These are phyloP conservation scores for Bipolaris bicolor DNA, from an alignment of 2,329 filamentous ascomycete species.

Conservation along the genomic window DNA sequence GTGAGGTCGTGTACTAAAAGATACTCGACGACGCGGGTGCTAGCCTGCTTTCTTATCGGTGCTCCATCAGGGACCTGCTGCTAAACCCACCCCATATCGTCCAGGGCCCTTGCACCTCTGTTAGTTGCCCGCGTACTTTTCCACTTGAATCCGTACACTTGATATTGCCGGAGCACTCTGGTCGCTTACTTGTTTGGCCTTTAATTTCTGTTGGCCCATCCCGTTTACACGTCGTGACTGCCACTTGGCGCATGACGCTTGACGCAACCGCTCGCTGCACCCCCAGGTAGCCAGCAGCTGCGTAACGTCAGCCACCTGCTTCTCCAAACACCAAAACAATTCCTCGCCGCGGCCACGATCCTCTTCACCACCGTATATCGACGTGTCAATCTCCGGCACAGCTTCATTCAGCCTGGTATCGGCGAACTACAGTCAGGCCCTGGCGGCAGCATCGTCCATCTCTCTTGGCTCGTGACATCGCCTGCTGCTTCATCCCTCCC, in stretches of 20 bases:
- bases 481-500: constrained; percentile 18
- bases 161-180: not conserved
- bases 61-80: constrained; percentile 16
- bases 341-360: not conserved
- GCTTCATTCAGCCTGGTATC: constrained; percentile 6
- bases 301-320: constrained; percentile 12
- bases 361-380: not conserved
- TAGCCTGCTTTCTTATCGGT: constrained; percentile 27
- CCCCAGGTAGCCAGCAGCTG: constrained; percentile 19
- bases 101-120: not conserved
- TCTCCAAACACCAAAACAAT: constrained; percentile 9
- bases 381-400: not conserved
- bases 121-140: not conserved
- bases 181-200: not conserved
- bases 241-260: constrained; percentile 33
- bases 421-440: constrained; percentile 9
- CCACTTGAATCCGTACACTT: not conserved
- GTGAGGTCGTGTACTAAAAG: not conserved
- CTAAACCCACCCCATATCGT: constrained; percentile 1
- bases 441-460: constrained; percentile 13
- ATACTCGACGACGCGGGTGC: constrained; percentile 7
- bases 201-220: constrained; percentile 7
- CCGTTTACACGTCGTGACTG: constrained; percentile 24
- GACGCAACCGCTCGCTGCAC: constrained; percentile 2
- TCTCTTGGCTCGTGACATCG: constrained; percentile 35